Evolutionary conservation across 2,329 filamentous ascomycete genomes (phyloP).

Genomic region (Berkeleyomyces rouxiae): DNA sequence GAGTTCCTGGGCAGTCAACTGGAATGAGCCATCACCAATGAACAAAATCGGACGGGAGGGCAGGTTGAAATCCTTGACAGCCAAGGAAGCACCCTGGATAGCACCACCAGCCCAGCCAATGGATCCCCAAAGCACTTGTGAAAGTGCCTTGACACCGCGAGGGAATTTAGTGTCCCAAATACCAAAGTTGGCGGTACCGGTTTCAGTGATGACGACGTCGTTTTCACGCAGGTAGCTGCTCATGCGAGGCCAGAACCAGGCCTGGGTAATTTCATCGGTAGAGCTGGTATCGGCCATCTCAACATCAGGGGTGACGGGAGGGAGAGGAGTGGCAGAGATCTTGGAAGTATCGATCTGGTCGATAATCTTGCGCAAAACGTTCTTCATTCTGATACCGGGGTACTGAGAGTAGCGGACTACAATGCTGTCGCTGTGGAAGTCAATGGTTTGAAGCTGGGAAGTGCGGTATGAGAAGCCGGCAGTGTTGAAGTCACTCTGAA

Average conservation of each 20-base stretch:
- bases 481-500: constrained; percentile 62
- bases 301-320: constrained; percentile 15
- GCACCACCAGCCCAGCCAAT: constrained; percentile 46
- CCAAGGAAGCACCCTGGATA: constrained; percentile 51
- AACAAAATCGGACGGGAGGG: constrained; percentile 61
- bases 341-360: constrained; percentile 38
- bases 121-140: constrained; percentile 58
- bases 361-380: constrained; percentile 57
- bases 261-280: constrained; percentile 41
- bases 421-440: constrained; percentile 60
- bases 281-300: constrained; percentile 32
- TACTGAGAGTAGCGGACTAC: constrained; percentile 66
- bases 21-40: constrained; percentile 77
- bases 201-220: constrained; percentile 74
- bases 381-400: constrained; percentile 59
- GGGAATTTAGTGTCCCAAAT: constrained; percentile 78
- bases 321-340: constrained; percentile 34
- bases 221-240: constrained; percentile 53
- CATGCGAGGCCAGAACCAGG: constrained; percentile 62
- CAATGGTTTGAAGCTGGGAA: constrained; percentile 60
- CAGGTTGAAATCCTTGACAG: constrained; percentile 45
- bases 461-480: constrained; percentile 69
- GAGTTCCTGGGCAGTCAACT: constrained; percentile 70
- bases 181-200: constrained; percentile 75
- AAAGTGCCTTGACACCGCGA: constrained; percentile 57